These are phyloP conservation scores for Thecaphora thlaspeos DNA, from an alignment of 1,284 basidiomycete species.

Conservation along the genomic window DNA sequence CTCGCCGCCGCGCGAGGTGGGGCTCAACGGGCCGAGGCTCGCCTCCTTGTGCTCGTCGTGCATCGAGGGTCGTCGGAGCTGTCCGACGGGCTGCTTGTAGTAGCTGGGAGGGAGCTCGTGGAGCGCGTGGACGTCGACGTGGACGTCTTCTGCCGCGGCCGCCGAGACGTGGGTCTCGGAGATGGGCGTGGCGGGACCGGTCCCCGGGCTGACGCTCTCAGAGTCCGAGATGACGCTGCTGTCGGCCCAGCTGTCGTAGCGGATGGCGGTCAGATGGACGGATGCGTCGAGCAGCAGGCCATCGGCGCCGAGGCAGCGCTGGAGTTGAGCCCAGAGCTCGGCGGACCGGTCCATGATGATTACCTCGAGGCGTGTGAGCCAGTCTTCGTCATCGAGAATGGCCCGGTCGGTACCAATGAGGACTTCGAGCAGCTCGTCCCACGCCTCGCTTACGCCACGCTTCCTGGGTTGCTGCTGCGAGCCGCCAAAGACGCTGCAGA, in stretches of 20 bases:
- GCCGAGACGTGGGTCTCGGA: background rate
- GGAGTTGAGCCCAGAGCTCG: conserved; percentile 25
- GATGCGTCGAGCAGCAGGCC: conserved; percentile 10
- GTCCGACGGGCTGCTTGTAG: conserved; percentile 20
- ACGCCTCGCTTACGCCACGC: conserved; percentile 23
- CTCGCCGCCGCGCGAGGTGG: too few relatives aligned
- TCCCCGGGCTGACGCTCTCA: background rate
- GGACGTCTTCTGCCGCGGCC: background rate
- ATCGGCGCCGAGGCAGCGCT: conserved; percentile 31
- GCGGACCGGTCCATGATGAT: conserved; percentile 30
- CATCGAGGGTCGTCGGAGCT: conserved; percentile 14
- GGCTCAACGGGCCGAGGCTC: background rate
- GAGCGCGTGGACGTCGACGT: conserved; percentile 21
- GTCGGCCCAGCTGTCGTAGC: conserved; percentile 33
- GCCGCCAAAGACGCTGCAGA: conserved; percentile 32
- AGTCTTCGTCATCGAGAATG: conserved; percentile 30
- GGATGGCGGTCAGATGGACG: conserved; percentile 6
- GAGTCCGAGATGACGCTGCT: background rate
- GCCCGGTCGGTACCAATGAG: conserved; percentile 27
- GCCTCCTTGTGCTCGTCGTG: background rate
- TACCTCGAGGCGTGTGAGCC: conserved; percentile 23
- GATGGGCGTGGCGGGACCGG: background rate
- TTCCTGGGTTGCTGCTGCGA: conserved; percentile 3
- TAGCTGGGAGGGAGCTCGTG: conserved; percentile 13
- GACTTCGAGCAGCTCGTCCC: conserved; percentile 37